phyloP scores from a whole-genome alignment of 129 eudicot genomes.

The Centrapalus pauciflorus region DNA sequence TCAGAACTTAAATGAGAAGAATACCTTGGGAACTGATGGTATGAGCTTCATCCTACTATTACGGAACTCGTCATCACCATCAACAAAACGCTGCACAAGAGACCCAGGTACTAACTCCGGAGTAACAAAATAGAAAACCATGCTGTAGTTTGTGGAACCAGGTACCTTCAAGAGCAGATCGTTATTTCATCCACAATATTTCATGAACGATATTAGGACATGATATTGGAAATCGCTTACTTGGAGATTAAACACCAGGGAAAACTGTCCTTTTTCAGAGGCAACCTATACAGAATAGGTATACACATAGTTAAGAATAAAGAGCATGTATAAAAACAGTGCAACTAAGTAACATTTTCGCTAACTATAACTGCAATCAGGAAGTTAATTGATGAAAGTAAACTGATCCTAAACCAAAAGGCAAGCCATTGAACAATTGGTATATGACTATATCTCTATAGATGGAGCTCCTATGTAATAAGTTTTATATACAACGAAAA shows the following conservation, averaged over 20 bases:
- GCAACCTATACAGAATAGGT: conserved; percentile 56
- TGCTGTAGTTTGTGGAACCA: conserved; percentile 96
- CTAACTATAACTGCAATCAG: neutral
- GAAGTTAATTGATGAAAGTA: neutral
- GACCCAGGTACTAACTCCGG: conserved; percentile 68
- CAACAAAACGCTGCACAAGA: conserved; percentile 90
- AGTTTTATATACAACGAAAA: no score
- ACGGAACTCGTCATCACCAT: conserved; percentile 99
- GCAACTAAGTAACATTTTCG: neutral
- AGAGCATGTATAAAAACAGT: neutral
- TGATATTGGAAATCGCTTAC: conserved; percentile 45
- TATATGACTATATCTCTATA: no score
- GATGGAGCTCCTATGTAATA: no score
- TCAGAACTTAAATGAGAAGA: neutral
- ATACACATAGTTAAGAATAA: neutral
- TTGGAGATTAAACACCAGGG: conserved; percentile 79
- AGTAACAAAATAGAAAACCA: conserved; percentile 85
- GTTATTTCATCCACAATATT: conserved; percentile 11
- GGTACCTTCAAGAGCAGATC: conserved; percentile 57
- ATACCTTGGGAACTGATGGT: conserved; percentile 97
- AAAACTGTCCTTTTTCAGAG: conserved; percentile 75
- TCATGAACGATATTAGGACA: neutral
- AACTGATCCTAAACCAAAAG: neutral
- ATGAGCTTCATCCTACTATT: conserved; percentile 92
- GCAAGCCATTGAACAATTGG: no score